A percentile compares a stretch with the other conserved stretches of the same genome.
Conservation (phyloP, 768 basidiomycete genomes). For the Suillus ampliporus region DNA sequence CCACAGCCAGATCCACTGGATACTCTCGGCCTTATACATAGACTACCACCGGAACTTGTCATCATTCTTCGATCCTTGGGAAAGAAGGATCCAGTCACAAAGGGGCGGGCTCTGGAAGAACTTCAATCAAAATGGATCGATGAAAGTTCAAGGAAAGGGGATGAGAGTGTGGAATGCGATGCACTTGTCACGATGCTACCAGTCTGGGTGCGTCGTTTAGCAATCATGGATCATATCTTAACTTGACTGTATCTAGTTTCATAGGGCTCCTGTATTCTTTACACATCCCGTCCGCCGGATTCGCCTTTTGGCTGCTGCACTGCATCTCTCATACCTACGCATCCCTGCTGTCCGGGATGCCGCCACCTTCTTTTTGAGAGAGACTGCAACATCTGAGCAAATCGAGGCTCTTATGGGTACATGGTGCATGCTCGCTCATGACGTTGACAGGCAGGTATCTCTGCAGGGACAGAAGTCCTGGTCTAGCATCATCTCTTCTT, state of each 20-base stretch:
- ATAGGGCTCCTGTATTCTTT: conserved; percentile 84
- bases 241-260: conserved; percentile 55
- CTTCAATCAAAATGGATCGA: conserved; percentile 72
- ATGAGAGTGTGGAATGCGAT: conserved; percentile 41
- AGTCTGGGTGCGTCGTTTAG: conserved; percentile 79
- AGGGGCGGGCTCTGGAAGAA: conserved; percentile 85
- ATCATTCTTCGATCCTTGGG: conserved; percentile 80
- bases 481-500: conserved; percentile 41
- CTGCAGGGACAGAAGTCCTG: conserved; percentile 58
- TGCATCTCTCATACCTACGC: conserved; percentile 71
- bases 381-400: conserved; percentile 53
- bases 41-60: conserved; percentile 80
- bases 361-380: conserved; percentile 54
- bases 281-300: conserved; percentile 82
- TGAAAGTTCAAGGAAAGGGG: conserved; percentile 48
- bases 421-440: conserved; percentile 76
- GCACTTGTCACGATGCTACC: conserved; percentile 69
- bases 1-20: conserved; percentile 86
- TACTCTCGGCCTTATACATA: conserved; percentile 74
- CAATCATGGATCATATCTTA: conserved; percentile 8
- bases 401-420: conserved; percentile 66
- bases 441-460: conserved; percentile 70
- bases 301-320: conserved; percentile 59
- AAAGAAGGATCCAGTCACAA: conserved; percentile 91
- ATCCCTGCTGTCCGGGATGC: conserved; percentile 54